phyloP scores from a whole-genome alignment of 257 asterid species.

The Solanum medicagineum region DNA sequence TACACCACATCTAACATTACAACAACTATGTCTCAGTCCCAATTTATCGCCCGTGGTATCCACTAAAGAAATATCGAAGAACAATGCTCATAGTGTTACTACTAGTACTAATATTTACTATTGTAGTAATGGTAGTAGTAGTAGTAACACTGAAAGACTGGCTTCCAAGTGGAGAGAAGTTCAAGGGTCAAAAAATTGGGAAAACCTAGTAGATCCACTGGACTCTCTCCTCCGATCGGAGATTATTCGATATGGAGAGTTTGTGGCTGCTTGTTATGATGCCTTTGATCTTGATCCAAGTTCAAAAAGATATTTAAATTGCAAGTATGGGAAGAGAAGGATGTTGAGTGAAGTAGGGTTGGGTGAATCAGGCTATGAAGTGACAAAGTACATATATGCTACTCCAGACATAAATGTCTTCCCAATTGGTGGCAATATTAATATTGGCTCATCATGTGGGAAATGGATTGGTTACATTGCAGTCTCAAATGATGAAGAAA shows the following conservation, averaged over 20 bases:
- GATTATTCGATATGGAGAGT: constrained; percentile 49
- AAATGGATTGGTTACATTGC: constrained; percentile 63
- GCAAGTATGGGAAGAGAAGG: constrained; percentile 41
- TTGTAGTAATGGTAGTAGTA: not conserved
- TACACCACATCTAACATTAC: not conserved
- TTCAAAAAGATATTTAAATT: constrained; percentile 46
- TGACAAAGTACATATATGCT: constrained; percentile 51
- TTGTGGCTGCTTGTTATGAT: constrained; percentile 50
- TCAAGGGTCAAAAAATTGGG: constrained; percentile 48
- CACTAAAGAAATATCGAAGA: not conserved
- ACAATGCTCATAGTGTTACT: not conserved
- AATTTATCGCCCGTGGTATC: not conserved
- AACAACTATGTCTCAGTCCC: not conserved
- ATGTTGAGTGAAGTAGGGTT: constrained; percentile 35
- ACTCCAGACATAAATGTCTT: constrained; percentile 23
- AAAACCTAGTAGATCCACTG: constrained; percentile 40
- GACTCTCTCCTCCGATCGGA: constrained; percentile 40
- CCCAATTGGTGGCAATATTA: not conserved
- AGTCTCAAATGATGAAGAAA: constrained; percentile 18
- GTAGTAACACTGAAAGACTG: constrained; percentile 3
- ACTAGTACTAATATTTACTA: not conserved
- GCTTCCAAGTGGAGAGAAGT: constrained; percentile 39
- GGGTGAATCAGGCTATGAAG: constrained; percentile 31
- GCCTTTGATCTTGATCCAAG: constrained; percentile 48
- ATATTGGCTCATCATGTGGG: constrained; percentile 1